These are phyloP conservation scores for Aspergillus tubingensis DNA, from an alignment of 2,329 filamentous ascomycete species.

Conservation along the genomic window DNA sequence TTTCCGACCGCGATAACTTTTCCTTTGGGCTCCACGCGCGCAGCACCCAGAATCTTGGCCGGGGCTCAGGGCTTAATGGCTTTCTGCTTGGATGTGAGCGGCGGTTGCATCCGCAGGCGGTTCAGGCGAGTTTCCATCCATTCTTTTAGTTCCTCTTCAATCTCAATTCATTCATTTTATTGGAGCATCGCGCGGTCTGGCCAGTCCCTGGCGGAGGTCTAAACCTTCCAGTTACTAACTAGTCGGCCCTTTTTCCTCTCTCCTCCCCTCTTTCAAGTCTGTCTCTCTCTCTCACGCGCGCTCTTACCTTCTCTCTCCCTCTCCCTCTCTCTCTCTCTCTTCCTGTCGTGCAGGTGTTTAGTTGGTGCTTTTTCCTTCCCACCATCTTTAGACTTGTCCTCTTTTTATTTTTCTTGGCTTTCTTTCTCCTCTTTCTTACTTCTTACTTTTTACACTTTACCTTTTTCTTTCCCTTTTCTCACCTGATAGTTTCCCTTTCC, in stretches of 20 bases:
- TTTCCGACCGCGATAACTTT: background rate
- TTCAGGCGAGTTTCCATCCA: slow-evolving; percentile 1
- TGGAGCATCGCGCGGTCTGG: background rate
- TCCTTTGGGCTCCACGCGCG: background rate
- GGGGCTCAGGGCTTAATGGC: background rate
- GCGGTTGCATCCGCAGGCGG: background rate
- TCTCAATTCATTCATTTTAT: background rate
- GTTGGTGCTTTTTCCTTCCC: background rate
- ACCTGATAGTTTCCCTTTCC: slow-evolving; percentile 1
- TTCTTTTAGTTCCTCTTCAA: background rate
- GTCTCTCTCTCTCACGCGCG: background rate
- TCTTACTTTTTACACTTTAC: background rate
- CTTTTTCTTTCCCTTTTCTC: background rate
- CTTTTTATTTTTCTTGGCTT: background rate
- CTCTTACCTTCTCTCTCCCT: background rate
- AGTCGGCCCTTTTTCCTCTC: background rate
- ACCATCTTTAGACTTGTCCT: too few species aligned
- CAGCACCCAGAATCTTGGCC: background rate
- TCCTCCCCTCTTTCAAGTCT: background rate
- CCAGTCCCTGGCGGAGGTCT: background rate
- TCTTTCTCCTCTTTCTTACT: background rate
- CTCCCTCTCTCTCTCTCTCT: background rate
- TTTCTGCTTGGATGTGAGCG: background rate
- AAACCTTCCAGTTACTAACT: background rate
- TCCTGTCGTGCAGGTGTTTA: background rate